Base-by-base conservation (phyloP, 2,329 filamentous ascomycete genomes). In the Aspergillus sp. region DNA sequence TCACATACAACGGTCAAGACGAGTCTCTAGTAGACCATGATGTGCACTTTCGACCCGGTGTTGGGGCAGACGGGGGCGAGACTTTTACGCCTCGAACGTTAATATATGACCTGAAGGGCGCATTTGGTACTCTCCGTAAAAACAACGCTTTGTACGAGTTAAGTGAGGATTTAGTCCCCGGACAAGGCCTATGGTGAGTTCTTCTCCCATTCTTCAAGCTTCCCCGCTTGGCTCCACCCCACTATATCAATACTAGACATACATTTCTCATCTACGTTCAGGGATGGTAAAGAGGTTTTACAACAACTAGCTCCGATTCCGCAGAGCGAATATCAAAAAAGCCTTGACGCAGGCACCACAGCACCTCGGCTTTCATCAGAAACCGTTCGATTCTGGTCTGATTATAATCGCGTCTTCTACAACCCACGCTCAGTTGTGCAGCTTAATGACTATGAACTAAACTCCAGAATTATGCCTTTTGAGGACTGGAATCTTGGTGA, bases 101-200 rank as follows among this genome's bases (percentile, higher is more conserved):
- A 58, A 89, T 99, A 57, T 99, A 99, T 73, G 95, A 99, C 70
- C 81, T 98, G 34, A 98, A 98, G 73, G 91, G 91, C 30, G 91
- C 89, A 0, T 98, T 98, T 75, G 95, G 95, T 5, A 90, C 91
- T 6, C 77, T 99, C 65, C 85, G 87, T 65, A 92, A 93, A 76
- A 88, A 93, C 63, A 97, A 96, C 74, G 88, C 91, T 2, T 80
- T 99, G 2, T 98, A 98, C 68, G 89, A 93, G 58, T 68, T 82
- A 34, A 63, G 75, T 77, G 59, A 75, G 71, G 58, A 70, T 69
- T 51, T 67, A 62, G 39, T 57, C 63, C 53, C 70, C 62, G 70
- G 68, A 15, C 74, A 75, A 56, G 74, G 76, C 8, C 67, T 79
- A 59, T 84, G 81, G 79, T 80, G 70, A 66, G 71, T 45, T 34